phyloP scores from a whole-genome alignment of 768 basidiomycete genomes.

The Trametes cinnabarina region DNA sequence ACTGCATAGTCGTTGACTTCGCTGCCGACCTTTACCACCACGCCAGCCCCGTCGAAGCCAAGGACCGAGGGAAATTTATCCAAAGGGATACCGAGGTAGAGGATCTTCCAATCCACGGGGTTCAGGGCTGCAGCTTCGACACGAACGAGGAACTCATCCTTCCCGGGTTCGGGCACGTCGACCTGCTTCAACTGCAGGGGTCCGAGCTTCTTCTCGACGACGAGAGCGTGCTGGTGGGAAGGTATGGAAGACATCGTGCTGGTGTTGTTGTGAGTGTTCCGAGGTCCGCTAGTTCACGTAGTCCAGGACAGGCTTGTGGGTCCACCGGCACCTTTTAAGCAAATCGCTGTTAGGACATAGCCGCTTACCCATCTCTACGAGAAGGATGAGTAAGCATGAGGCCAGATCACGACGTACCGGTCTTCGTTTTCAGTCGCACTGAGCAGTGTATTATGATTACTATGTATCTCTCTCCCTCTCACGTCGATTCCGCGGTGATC shows the following conservation, averaged over 20 bases:
- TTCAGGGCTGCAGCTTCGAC: slow-evolving; percentile 31
- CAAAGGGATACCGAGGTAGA: slow-evolving; percentile 29
- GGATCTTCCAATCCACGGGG: slow-evolving; percentile 37
- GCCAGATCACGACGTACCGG: too few species aligned
- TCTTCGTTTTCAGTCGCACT: too few species aligned
- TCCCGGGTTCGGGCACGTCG: slow-evolving; percentile 10
- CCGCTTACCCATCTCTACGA: too few species aligned
- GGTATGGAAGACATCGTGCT: slow-evolving; percentile 2
- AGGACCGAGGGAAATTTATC: slow-evolving; percentile 38
- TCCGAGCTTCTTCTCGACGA: slow-evolving; percentile 9
- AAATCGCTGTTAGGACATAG: too few species aligned
- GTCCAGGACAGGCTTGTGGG: too few species aligned
- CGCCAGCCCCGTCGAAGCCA: slow-evolving; percentile 41
- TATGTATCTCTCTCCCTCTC: too few species aligned
- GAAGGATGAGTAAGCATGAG: too few species aligned
- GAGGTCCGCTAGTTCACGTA: too few species aligned
- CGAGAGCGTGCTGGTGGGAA: slow-evolving; percentile 21
- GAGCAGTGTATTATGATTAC: too few species aligned
- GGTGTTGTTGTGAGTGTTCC: neutral
- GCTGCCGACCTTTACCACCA: slow-evolving; percentile 38
- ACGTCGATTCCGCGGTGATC: too few species aligned
- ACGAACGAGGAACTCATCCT: slow-evolving; percentile 30
- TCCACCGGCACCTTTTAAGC: too few species aligned
- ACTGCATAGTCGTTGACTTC: slow-evolving; percentile 29
- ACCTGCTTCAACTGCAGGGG: slow-evolving; percentile 3